Percentiles rank a stretch among this genome's conserved stretches.
phyloP scores from a whole-genome alignment of 1,284 basidiomycete species.

The Cutaneotrichosporon dermatis region DNA sequence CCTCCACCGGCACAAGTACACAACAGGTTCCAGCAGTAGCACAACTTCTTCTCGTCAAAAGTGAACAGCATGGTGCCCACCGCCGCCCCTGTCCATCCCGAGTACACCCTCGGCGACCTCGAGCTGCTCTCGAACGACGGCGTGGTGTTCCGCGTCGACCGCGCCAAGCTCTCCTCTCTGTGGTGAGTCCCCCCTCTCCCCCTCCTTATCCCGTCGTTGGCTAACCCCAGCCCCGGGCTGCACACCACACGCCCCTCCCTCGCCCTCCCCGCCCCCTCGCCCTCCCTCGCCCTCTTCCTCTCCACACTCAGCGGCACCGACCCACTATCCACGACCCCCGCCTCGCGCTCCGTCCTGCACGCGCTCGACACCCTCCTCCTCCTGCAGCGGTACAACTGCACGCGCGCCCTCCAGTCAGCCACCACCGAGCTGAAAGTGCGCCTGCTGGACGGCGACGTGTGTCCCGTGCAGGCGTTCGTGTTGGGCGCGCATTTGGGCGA shows the following conservation, averaged over 20 bases:
- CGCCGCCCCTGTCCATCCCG: background rate
- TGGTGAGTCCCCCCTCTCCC: constrained; percentile 1
- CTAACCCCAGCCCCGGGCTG: constrained; percentile 3
- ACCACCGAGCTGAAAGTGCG: constrained; percentile 7
- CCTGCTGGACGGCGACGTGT: constrained; percentile 14
- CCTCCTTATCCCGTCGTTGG: too few species aligned
- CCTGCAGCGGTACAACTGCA: constrained; percentile 4
- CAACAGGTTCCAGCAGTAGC: background rate
- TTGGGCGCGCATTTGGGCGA: constrained; percentile 13
- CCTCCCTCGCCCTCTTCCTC: constrained; percentile 5
- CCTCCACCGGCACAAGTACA: background rate
- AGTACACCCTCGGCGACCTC: background rate
- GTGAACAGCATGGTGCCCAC: too few species aligned
- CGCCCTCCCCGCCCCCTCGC: background rate
- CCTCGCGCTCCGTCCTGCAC: background rate
- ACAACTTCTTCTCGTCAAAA: background rate
- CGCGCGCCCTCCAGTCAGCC: constrained; percentile 1
- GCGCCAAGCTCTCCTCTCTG: background rate
- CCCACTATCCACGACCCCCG: background rate
- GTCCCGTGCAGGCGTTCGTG: constrained; percentile 13
- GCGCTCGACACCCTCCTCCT: constrained; percentile 1
- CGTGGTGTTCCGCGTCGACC: constrained; percentile 8
- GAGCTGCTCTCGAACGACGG: constrained; percentile 11
- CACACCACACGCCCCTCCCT: background rate
- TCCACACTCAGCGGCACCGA: background rate